Base-by-base conservation (phyloP, 345 rosid species). In the Rhodamnia rubescens region DNA sequence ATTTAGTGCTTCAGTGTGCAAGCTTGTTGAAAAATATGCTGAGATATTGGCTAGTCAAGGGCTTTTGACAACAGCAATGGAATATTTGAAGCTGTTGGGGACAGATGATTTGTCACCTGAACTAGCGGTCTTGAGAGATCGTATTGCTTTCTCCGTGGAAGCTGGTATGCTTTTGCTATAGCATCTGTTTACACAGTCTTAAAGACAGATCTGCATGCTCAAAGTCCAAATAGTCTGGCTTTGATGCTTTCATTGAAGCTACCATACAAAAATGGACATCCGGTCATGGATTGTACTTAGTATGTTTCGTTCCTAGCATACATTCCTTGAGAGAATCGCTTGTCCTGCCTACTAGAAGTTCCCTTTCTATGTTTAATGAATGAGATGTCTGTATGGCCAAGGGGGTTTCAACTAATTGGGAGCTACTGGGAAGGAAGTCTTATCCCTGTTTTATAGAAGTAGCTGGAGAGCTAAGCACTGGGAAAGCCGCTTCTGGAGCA, bases 31-130 rank as follows among this genome's bases (percentile, higher is more conserved):
- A 94, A 95, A 94, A 83, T 96, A 98, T 91, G 97, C 98, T 49
- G 99, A 98, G 90, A 96, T 96, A 88, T 92, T 98, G 90, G 98
- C 99, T 57, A 95, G 99, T 87, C 99, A 98, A 87, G 99, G 99
- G 85, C 98, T 93, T 83, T 84, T 93, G 81, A 86, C 88, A 32
- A 96, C 98, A 54, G 99, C 99, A 64, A 92, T 96, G 98, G 96
- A 95, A 88, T 96, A 94, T 89, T 89, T 98, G 92, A 96, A 95
- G 90, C 98, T 98, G 87, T 86, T 98, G 86, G 97, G 96, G 22
- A 91, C 98, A 78, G 98, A 94, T 85, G 97, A 94, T 84, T 89
- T 94, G 90, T 93, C 99, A 81, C 96, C 96, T 86, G 99, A 97
- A 87, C 98, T 96, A 85, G 87, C 88, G 27, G 92, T 97, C 87